Conservation (phyloP, 2,329 filamentous ascomycete species). For the Diaporthe amygdali region DNA sequence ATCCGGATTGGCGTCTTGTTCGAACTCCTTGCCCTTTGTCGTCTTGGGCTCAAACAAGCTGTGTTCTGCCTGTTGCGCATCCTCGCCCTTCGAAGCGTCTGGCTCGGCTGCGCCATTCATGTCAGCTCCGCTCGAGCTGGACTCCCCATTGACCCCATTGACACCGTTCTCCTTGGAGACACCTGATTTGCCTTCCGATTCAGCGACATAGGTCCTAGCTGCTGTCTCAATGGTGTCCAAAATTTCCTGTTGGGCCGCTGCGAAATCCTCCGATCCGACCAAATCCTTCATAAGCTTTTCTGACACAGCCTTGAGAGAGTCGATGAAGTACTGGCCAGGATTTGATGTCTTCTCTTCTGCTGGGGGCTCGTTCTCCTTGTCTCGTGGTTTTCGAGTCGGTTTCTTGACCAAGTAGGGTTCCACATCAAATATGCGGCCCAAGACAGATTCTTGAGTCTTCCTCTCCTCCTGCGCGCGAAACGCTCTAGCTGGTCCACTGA, state of each 20-base stretch:
- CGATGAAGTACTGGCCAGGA: conserved; percentile 40
- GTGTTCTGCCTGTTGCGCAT: conserved; percentile 16
- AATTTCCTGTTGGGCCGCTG: conserved; percentile 48
- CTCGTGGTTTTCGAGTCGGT: conserved; percentile 33
- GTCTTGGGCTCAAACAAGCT: conserved; percentile 30
- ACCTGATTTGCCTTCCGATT: conserved; percentile 35
- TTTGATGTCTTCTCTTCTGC: conserved; percentile 28
- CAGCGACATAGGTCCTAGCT: conserved; percentile 54
- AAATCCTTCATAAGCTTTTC: conserved; percentile 47
- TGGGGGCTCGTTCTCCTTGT: conserved; percentile 29
- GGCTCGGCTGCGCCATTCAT: neutral
- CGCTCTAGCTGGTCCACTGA: conserved; percentile 48
- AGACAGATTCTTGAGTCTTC: conserved; percentile 57
- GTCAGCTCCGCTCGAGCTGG: conserved; percentile 7
- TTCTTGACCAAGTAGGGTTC: conserved; percentile 47
- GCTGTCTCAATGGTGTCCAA: conserved; percentile 57
- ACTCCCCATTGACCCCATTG: conserved; percentile 22
- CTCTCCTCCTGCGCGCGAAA: conserved; percentile 58
- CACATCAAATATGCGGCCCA: conserved; percentile 59
- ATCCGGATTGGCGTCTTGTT: conserved; percentile 44
- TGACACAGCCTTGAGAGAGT: conserved; percentile 45
- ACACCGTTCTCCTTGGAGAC: conserved; percentile 22
- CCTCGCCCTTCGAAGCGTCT: neutral
- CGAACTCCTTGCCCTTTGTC: conserved; percentile 29
- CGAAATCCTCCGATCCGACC: conserved; percentile 40